Percentiles rank a stretch among this genome's conserved stretches.
Evolutionary conservation across 768 basidiomycete genomes (phyloP).

Genomic region (Tulasnella sp.): DNA sequence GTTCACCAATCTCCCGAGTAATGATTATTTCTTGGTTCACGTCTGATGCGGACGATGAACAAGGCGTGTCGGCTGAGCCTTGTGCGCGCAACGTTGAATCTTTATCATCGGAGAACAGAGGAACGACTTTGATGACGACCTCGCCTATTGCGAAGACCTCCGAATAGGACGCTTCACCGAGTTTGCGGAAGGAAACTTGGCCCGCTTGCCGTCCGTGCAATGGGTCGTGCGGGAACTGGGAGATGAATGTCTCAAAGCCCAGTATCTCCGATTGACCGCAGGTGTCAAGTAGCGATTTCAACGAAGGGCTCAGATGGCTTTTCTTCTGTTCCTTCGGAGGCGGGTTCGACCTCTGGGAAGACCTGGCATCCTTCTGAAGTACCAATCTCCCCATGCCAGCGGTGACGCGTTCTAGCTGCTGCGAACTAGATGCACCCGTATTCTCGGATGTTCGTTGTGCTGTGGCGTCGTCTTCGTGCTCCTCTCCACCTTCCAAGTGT

Average conservation of each 20-base stretch:
- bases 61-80: conserved; percentile 45
- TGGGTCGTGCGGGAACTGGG: conserved; percentile 58
- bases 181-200: conserved; percentile 55
- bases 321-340: no score
- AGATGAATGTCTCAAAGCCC: conserved; percentile 76
- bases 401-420: neutral
- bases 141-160: conserved; percentile 90
- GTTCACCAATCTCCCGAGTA: conserved; percentile 65
- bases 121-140: conserved; percentile 86
- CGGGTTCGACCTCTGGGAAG: no score
- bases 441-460: neutral
- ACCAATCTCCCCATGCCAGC: no score
- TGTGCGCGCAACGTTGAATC: neutral
- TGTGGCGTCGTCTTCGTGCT: neutral
- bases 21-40: conserved; percentile 75
- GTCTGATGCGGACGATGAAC: conserved; percentile 65
- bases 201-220: conserved; percentile 25
- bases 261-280: conserved; percentile 36
- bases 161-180: conserved; percentile 94
- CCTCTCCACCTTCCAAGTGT: no score
- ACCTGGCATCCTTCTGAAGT: no score
- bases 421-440: neutral
- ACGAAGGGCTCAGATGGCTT: no score
- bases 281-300: conserved; percentile 46
- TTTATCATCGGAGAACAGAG: conserved; percentile 49